These are phyloP conservation scores for Thamnidium elegans DNA, from an alignment of 192 early-diverging fungal genomes.

Conservation along the genomic window DNA sequence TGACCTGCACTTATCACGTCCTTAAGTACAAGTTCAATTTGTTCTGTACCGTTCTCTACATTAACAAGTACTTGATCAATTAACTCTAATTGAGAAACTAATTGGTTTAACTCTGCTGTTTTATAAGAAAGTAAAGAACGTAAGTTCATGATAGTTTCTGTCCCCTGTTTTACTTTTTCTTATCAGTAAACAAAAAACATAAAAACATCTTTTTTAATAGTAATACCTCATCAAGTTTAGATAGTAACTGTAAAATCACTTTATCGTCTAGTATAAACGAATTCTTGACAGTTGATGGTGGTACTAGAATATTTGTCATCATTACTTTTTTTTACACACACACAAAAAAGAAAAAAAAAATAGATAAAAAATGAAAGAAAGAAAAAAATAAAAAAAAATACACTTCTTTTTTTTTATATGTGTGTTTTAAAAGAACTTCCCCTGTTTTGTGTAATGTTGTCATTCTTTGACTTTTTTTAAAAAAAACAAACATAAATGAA, in stretches of 20 bases:
- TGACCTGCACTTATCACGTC: conserved; percentile 16
- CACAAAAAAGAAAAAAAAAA: neutral
- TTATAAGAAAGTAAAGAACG: conserved; percentile 26
- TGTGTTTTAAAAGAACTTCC: too few species aligned
- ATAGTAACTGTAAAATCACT: conserved; percentile 12
- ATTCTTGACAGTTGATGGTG: neutral
- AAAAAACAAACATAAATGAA: neutral
- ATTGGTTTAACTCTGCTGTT: conserved; percentile 29
- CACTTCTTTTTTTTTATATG: neutral
- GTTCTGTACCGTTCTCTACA: conserved; percentile 26
- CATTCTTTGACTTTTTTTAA: neutral
- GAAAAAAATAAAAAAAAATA: neutral
- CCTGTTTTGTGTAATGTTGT: too few species aligned
- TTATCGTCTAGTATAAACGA: conserved; percentile 7
- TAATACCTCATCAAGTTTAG: conserved; percentile 25
- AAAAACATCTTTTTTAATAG: neutral
- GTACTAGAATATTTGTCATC: too few species aligned
- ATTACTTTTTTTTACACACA: neutral
- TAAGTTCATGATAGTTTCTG: conserved; percentile 32
- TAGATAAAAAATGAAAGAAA: neutral
- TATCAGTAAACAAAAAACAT: neutral
- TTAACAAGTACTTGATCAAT: conserved; percentile 28
- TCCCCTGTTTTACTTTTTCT: conserved; percentile 15
- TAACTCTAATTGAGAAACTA: conserved; percentile 28
- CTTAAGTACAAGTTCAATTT: conserved; percentile 30